Evolutionary conservation across 2,329 filamentous ascomycete species (phyloP).

Genomic region (Coniochaeta ligniaria): DNA sequence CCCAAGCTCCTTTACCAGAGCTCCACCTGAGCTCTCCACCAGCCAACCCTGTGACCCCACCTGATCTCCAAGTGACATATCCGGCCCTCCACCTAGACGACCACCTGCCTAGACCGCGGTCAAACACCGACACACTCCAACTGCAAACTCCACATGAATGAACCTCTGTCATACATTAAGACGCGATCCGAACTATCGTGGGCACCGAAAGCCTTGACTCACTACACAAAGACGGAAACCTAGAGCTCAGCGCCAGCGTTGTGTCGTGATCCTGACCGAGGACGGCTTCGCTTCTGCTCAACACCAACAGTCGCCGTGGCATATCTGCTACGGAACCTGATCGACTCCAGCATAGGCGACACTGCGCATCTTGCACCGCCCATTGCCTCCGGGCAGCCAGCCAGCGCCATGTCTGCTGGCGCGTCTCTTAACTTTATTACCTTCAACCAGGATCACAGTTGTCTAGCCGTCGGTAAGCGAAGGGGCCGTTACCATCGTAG

Average conservation of each 20-base stretch:
- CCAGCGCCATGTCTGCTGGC: slow-evolving; percentile 5
- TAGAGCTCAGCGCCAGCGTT: neutral
- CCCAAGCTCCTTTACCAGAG: slow-evolving; percentile 9
- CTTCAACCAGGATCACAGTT: slow-evolving; percentile 98
- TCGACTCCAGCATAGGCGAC: neutral
- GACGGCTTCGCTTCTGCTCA: neutral
- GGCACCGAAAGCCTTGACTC: neutral
- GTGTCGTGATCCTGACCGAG: neutral
- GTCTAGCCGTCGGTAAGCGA: slow-evolving; percentile 84
- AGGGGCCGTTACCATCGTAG: neutral
- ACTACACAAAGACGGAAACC: neutral
- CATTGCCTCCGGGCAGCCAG: neutral
- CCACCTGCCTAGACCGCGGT: neutral
- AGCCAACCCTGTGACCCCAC: neutral
- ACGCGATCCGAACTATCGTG: neutral
- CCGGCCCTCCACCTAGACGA: neutral
- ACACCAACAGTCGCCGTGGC: neutral
- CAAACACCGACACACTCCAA: neutral
- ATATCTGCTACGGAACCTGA: neutral
- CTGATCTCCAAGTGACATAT: slow-evolving; percentile 6
- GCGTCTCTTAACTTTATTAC: slow-evolving; percentile 91
- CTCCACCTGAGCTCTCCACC: neutral
- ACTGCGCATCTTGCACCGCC: neutral
- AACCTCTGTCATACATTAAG: neutral
- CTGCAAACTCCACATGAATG: neutral